phyloP scores from a whole-genome alignment of 805 yeast genomes.

The Metahyphopichia silvanorum region DNA sequence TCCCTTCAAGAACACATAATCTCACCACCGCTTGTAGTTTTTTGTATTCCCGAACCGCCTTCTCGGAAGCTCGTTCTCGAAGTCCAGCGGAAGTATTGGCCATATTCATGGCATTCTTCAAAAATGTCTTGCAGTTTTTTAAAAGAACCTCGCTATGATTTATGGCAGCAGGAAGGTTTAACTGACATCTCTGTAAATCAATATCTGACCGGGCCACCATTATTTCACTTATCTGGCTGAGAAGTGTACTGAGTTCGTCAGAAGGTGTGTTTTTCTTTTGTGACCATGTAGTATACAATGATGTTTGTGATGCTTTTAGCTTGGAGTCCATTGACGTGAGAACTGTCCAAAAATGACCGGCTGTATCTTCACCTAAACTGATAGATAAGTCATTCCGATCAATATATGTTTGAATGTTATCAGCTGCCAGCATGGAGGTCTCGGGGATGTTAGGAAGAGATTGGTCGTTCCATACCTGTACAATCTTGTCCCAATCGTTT shows the following conservation, averaged over 20 bases:
- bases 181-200: slow-evolving; percentile 46
- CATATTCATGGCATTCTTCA: slow-evolving; percentile 44
- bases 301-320: slow-evolving; percentile 39
- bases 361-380: slow-evolving; percentile 7
- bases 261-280: slow-evolving; percentile 14
- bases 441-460: slow-evolving; percentile 29
- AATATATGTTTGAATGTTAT: slow-evolving; percentile 41
- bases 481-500: slow-evolving; percentile 20
- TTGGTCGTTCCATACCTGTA: slow-evolving; percentile 30
- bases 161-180: slow-evolving; percentile 26
- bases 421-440: slow-evolving; percentile 39
- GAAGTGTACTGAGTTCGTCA: slow-evolving; percentile 26
- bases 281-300: slow-evolving; percentile 17
- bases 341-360: slow-evolving; percentile 32
- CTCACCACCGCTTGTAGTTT: slow-evolving; percentile 45
- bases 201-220: slow-evolving; percentile 52
- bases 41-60: slow-evolving; percentile 36
- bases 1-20: slow-evolving; percentile 44
- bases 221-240: slow-evolving; percentile 38
- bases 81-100: slow-evolving; percentile 50
- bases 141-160: slow-evolving; percentile 27
- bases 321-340: slow-evolving; percentile 33
- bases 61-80: slow-evolving; percentile 45
- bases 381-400: slow-evolving; percentile 30
- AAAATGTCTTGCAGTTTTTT: slow-evolving; percentile 38